phyloP scores from a whole-genome alignment of 805 yeast species.

The Scheffersomyces amazonensis region DNA sequence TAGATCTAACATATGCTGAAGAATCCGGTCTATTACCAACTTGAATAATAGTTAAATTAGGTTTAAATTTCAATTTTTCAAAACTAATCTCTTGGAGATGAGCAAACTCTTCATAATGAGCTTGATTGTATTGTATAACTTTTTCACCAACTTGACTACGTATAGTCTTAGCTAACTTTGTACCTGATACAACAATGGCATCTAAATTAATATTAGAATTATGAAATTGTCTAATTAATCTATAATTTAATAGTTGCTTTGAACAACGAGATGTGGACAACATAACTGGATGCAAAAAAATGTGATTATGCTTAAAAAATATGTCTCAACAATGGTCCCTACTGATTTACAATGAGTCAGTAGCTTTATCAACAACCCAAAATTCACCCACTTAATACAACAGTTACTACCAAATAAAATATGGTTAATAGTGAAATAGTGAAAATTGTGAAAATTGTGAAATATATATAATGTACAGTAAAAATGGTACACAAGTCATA shows the following conservation, averaged over 20 bases:
- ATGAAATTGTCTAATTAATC: slow-evolving; percentile 5
- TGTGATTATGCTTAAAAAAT: too few relatives aligned
- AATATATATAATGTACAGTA: too few relatives aligned
- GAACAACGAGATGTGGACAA: neutral
- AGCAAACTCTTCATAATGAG: slow-evolving; percentile 18
- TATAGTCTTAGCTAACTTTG: slow-evolving; percentile 37
- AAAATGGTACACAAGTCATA: too few relatives aligned
- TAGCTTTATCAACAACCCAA: too few relatives aligned
- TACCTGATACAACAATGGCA: slow-evolving; percentile 41
- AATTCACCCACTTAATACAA: too few relatives aligned
- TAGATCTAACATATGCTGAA: slow-evolving; percentile 86
- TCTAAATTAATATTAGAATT: slow-evolving; percentile 13
- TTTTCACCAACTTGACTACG: slow-evolving; percentile 37
- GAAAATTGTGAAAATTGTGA: too few relatives aligned
- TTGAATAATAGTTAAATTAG: slow-evolving; percentile 80
- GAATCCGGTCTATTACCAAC: slow-evolving; percentile 91
- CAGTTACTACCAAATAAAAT: too few relatives aligned
- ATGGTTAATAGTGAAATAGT: too few relatives aligned
- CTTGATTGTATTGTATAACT: slow-evolving; percentile 34
- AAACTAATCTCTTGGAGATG: slow-evolving; percentile 16
- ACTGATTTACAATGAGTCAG: too few relatives aligned
- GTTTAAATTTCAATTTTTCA: slow-evolving; percentile 51
- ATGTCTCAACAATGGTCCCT: too few relatives aligned
- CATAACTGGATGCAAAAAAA: neutral
- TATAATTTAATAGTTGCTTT: too few relatives aligned